Percentiles rank a stretch among this genome's conserved stretches.
Conservation (phyloP, 1,139 yeast species). For the Lodderomyces orthopsilosis region DNA sequence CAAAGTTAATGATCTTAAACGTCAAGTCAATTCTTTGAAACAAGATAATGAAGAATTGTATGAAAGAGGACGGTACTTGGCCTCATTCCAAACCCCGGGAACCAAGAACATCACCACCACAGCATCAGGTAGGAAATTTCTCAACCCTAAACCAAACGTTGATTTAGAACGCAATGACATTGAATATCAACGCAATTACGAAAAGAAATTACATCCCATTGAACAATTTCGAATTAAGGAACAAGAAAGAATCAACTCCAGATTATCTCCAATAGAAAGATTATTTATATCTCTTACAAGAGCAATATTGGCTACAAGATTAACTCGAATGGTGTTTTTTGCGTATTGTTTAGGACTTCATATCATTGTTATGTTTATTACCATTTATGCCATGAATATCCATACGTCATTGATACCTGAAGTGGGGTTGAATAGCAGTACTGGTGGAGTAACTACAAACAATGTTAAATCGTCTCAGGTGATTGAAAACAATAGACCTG, state of each 20-base stretch:
- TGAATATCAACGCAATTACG: slow-evolving; percentile 63
- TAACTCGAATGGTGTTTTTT: slow-evolving; percentile 71
- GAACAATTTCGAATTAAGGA: slow-evolving; percentile 80
- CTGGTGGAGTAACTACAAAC: slow-evolving; percentile 34
- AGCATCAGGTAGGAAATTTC: slow-evolving; percentile 18
- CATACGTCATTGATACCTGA: slow-evolving; percentile 50
- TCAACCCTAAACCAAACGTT: slow-evolving; percentile 28
- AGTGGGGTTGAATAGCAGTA: slow-evolving; percentile 45
- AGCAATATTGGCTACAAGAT: slow-evolving; percentile 68
- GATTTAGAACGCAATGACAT: slow-evolving; percentile 51
- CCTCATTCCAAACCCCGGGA: slow-evolving; percentile 37
- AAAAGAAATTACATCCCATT: slow-evolving; percentile 77
- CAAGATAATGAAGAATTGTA: slow-evolving; percentile 76
- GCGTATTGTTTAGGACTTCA: slow-evolving; percentile 76
- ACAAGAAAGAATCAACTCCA: slow-evolving; percentile 69
- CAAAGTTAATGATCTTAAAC: slow-evolving; percentile 56
- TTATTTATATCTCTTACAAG: slow-evolving; percentile 73
- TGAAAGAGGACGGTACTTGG: slow-evolving; percentile 76
- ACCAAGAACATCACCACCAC: slow-evolving; percentile 17
- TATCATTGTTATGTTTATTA: slow-evolving; percentile 64
- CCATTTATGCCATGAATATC: slow-evolving; percentile 54
- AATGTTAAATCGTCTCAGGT: slow-evolving; percentile 7
- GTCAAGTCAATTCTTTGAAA: slow-evolving; percentile 63
- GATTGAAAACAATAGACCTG: background rate
- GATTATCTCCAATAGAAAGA: slow-evolving; percentile 75